Conservation (phyloP, 1,284 basidiomycete genomes). For the Caloboletus firmus region DNA sequence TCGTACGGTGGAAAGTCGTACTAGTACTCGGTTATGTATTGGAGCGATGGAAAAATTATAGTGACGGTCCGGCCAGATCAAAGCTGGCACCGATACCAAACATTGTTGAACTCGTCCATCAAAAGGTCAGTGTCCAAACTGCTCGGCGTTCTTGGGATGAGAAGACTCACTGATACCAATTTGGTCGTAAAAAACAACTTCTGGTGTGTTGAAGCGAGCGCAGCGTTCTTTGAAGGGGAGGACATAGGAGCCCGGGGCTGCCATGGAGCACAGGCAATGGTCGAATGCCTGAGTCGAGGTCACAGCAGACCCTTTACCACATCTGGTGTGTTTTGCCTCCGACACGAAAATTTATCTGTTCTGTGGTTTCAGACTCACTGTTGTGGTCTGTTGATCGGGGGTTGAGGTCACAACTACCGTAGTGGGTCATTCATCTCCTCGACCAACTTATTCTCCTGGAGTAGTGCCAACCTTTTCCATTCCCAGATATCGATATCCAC, state of each 20-base stretch:
- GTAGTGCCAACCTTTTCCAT: not conserved
- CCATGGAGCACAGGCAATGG: constrained; percentile 34
- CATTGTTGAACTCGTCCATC: constrained; percentile 48
- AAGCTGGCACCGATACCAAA: constrained; percentile 43
- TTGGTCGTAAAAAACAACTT: constrained; percentile 53
- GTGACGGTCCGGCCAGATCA: constrained; percentile 46
- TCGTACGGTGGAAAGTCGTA: no score
- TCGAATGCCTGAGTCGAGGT: not conserved
- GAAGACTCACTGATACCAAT: constrained; percentile 48
- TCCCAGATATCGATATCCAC: not conserved
- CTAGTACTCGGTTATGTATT: no score
- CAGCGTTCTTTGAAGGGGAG: constrained; percentile 39
- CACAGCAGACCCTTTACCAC: constrained; percentile 20
- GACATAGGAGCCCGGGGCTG: constrained; percentile 47
- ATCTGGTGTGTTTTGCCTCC: constrained; percentile 21
- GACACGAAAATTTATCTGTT: constrained; percentile 11
- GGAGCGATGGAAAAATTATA: no score
- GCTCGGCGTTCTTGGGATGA: constrained; percentile 36
- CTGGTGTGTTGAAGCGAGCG: constrained; percentile 33
- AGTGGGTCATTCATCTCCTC: not conserved
- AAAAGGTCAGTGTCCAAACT: constrained; percentile 54
- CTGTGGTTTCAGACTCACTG: constrained; percentile 18
- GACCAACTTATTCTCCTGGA: not conserved
- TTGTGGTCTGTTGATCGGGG: not conserved
- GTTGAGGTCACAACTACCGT: no score